A percentile compares a stretch with the other conserved stretches of the same genome.
These are phyloP conservation scores for Fragaria iinumae DNA, from an alignment of 306 rosid genomes.

Conservation along the genomic window DNA sequence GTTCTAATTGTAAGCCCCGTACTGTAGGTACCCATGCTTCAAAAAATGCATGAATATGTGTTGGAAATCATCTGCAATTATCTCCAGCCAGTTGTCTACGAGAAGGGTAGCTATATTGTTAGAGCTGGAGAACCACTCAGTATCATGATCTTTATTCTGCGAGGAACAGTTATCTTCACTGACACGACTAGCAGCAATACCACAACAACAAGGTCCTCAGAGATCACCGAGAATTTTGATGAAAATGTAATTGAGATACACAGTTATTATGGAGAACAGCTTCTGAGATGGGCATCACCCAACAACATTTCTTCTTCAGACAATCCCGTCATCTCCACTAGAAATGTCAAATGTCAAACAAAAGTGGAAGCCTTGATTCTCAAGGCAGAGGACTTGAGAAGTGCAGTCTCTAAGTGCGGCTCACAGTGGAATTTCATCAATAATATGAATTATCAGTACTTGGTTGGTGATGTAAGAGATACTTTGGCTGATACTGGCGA, in stretches of 20 bases:
- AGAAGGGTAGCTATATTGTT: not conserved
- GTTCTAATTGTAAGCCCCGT: not conserved
- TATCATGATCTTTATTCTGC: not conserved
- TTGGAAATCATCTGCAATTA: not conserved
- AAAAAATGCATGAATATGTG: not conserved
- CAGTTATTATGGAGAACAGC: not conserved
- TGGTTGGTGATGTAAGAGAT: not conserved
- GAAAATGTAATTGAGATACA: not conserved
- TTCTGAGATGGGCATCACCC: not conserved
- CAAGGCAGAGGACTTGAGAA: not conserved
- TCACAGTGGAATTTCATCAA: not conserved
- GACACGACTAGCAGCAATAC: not conserved
- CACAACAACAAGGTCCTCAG: not conserved
- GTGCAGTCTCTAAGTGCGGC: not conserved
- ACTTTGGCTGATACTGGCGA: not conserved
- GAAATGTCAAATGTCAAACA: not conserved
- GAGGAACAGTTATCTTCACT: not conserved
- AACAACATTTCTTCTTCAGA: not conserved
- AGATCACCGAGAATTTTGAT: not conserved
- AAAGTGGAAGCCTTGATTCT: conserved; percentile 3
- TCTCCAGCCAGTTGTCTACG: not conserved
- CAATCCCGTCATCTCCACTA: not conserved
- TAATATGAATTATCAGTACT: not conserved
- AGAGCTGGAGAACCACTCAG: not conserved
- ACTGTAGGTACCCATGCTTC: conserved; percentile 1